phyloP scores from a whole-genome alignment of 345 rosid species.

The Eucalyptus cloeziana region DNA sequence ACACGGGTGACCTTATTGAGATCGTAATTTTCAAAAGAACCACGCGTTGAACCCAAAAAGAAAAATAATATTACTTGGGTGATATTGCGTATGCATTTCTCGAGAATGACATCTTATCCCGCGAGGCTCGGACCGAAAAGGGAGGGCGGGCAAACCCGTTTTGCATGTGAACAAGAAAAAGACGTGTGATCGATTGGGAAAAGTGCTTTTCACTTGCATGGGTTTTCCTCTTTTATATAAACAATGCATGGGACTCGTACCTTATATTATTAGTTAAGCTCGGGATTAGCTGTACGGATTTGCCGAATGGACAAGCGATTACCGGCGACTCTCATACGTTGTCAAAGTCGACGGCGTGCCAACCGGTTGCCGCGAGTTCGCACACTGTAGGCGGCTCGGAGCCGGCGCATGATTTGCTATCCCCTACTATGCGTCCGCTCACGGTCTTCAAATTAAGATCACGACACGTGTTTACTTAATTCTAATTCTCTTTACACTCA shows the following conservation, averaged over 20 bases:
- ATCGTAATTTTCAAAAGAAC: background rate
- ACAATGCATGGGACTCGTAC: background rate
- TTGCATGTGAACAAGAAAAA: background rate
- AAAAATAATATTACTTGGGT: background rate
- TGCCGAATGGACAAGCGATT: background rate
- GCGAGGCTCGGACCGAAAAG: background rate
- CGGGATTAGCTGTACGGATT: background rate
- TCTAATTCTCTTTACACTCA: background rate
- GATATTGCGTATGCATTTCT: background rate
- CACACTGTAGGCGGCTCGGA: background rate
- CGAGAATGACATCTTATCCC: background rate
- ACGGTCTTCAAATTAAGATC: rapidly evolving
- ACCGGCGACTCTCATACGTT: background rate
- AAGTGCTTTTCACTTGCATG: background rate
- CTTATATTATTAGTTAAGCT: background rate
- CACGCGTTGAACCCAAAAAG: background rate
- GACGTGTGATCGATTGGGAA: background rate
- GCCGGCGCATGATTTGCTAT: rapidly evolving
- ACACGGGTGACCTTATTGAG: background rate
- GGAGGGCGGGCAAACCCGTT: background rate
- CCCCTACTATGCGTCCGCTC: background rate
- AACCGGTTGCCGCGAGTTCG: background rate
- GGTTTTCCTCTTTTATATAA: background rate
- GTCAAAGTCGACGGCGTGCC: background rate
- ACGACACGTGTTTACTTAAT: background rate